phyloP scores from a whole-genome alignment of 2,329 filamentous ascomycete genomes.

The Beauveria sp. region DNA sequence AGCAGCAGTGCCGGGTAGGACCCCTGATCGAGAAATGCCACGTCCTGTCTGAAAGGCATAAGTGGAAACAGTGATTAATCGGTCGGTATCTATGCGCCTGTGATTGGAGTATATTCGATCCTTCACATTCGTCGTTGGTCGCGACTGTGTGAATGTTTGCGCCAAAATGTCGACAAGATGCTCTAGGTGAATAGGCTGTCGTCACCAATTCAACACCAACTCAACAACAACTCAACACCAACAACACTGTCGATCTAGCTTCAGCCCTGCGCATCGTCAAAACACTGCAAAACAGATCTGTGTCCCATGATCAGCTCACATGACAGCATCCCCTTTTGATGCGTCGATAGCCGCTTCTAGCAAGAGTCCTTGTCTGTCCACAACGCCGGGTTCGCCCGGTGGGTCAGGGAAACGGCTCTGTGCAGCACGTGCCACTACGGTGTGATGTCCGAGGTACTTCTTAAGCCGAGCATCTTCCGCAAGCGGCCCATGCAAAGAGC shows the following conservation, averaged over 20 bases:
- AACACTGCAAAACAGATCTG: neutral
- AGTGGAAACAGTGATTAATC: too few relatives aligned
- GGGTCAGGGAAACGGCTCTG: neutral
- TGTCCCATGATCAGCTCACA: neutral
- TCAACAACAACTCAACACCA: neutral
- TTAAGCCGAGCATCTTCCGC: slow-evolving; percentile 7
- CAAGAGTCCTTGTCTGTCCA: neutral
- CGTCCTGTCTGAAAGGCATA: too few relatives aligned
- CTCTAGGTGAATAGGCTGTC: neutral
- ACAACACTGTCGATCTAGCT: neutral
- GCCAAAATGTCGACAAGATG: too few relatives aligned
- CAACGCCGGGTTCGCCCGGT: neutral
- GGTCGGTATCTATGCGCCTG: too few relatives aligned
- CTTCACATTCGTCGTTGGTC: neutral
- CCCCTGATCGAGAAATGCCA: too few relatives aligned
- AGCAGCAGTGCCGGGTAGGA: too few relatives aligned
- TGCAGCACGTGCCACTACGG: slow-evolving; percentile 4
- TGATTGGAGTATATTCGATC: too few relatives aligned
- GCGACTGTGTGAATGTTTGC: too few relatives aligned
- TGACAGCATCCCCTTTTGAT: neutral
- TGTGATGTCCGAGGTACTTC: slow-evolving; percentile 8
- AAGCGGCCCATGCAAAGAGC: neutral
- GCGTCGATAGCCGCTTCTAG: slow-evolving; percentile 7
- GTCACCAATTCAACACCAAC: neutral
- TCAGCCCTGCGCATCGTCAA: neutral